Evolutionary conservation across 2,329 filamentous ascomycete genomes (phyloP), one percentile per base, ranked within the genome.

Genomic region (Ophiostoma populinum): DNA sequence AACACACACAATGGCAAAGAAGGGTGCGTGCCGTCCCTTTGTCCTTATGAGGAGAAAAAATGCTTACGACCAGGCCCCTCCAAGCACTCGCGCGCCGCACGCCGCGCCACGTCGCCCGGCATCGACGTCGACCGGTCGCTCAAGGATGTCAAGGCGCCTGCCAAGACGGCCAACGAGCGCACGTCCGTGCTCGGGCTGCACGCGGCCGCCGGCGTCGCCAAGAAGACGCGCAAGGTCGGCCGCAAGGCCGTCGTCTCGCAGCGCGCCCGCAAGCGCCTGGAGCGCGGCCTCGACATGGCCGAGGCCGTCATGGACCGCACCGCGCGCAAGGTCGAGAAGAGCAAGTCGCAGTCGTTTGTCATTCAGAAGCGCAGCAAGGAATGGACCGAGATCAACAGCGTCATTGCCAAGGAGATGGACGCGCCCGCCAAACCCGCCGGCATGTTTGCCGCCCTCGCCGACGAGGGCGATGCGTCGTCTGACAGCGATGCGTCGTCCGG

Each of bases 41-140:
- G 6, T 9, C 11, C 18, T 31, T n/a, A n/a, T 30, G 12, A n/a
- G 19, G 12, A 11, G 12, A 19, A 11, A n/a, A 9, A 19, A 20
- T 6, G 22, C 20, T 24, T 18, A 12, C 25, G 6, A 7, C 1
- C 49, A 80, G 74, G 59, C 36, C 61, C 63, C 25, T 80, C 78
- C 5, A 55, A 72, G 39, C 78, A 76, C 58, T 86, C 80, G 35
- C 76, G 80, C 44, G 78, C 77, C 39, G 77, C 78, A 26, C 70
- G 79, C 49, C 73, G 80, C 43, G 79, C 74, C 31, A 70, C 71
- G 12, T 79, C 76, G 4, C 75, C 78, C 18, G 63, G 72, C 47
- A 74, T 81, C 54, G 58, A 80, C 55, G 68, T 70, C 28, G 75
- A 81, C 62, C 80, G 80, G 55, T 78, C 75, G 6, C 61, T 80